Evolutionary conservation across 805 yeast genomes (phyloP), one percentile per base, ranked within the genome.

Genomic region (Yarrowia phangngaensis): DNA sequence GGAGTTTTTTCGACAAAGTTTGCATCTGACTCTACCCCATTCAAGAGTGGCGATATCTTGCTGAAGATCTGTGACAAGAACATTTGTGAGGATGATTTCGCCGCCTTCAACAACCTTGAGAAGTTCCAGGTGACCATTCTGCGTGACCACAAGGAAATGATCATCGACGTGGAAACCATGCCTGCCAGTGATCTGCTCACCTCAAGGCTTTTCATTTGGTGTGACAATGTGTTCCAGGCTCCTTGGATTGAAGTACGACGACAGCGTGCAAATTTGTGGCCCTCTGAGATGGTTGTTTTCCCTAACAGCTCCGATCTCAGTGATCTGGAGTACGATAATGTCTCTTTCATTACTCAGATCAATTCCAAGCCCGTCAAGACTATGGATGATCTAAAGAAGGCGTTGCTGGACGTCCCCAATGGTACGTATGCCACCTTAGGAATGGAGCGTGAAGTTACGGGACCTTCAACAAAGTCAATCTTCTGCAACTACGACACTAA

Each of bases 221-320:
- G 86, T 45, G 95, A 95, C 17, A 80, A 86, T 31, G 65, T 81
- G 6, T 62, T 87, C 28, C 95, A 87, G 61, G 74, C 77, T 23
- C 95, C 95, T 9, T 95, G 85, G 63, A 89, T 82, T 60, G 88
- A 88, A 4, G 95, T 87, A 13, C 76, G 89, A 54, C 95, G 86
- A 66, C 14, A 12, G 8, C 77, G 82, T 19, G 80, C 84, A 75
- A 74, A 75, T 36, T 70, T 75, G 45, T 69, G 85, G 49, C 95
- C 94, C 12, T 80, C 88, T 13, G 77, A 76, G 52, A 38, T 38
- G 31, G 32, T 38, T 13, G 89, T 87, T n/a, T 87, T 85, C 60
- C 79, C 85, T 47, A 79, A 29, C 16, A 85, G 3, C 70, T 77
- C 15, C 75, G 81, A 60, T 73, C 79, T 38, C 72, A 76, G 30